Percentiles rank a stretch among this genome's conserved stretches.
These are phyloP conservation scores for Penicillium sp. DNA, from an alignment of 2,329 filamentous ascomycete species.

Conservation along the genomic window DNA sequence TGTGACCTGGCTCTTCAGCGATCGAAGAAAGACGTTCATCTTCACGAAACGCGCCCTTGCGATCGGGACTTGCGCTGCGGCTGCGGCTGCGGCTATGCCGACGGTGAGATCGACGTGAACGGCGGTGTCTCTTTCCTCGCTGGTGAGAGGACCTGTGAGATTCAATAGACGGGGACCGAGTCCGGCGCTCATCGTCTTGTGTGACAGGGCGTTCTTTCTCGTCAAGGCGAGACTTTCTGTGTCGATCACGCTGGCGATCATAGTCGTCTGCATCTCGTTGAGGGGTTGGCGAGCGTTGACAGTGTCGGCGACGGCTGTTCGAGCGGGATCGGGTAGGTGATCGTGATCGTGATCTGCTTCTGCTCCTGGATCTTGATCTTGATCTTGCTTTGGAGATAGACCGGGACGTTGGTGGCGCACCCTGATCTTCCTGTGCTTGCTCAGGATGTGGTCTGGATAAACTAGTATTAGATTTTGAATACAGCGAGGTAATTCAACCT, in stretches of 20 bases:
- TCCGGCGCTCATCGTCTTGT: slow-evolving; percentile 56
- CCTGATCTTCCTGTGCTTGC: slow-evolving; percentile 43
- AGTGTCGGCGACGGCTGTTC: slow-evolving; percentile 56
- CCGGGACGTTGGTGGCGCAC: slow-evolving; percentile 34
- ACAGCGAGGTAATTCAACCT: not conserved
- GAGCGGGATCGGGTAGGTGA: slow-evolving; percentile 50
- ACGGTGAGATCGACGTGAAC: slow-evolving; percentile 57
- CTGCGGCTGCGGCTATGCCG: slow-evolving; percentile 37
- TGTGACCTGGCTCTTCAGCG: slow-evolving; percentile 32
- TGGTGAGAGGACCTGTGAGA: slow-evolving; percentile 63
- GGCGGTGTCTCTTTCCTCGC: slow-evolving; percentile 62
- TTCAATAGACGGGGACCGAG: slow-evolving; percentile 69
- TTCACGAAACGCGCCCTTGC: slow-evolving; percentile 44
- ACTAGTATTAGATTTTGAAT: slow-evolving; percentile 14
- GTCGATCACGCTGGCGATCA: slow-evolving; percentile 32
- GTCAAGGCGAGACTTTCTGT: slow-evolving; percentile 36
- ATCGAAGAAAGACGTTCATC: slow-evolving; percentile 39
- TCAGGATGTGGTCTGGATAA: slow-evolving; percentile 28
- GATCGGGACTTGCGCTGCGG: slow-evolving; percentile 12
- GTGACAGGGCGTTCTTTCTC: slow-evolving; percentile 49
- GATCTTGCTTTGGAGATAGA: slow-evolving; percentile 34
- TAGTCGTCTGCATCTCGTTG: slow-evolving; percentile 43
- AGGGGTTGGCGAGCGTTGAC: slow-evolving; percentile 54
- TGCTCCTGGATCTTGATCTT: slow-evolving; percentile 25
- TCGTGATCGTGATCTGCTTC: slow-evolving; percentile 41